Evolutionary conservation across 768 basidiomycete genomes (phyloP).

Genomic region (Podaxis sp.): DNA sequence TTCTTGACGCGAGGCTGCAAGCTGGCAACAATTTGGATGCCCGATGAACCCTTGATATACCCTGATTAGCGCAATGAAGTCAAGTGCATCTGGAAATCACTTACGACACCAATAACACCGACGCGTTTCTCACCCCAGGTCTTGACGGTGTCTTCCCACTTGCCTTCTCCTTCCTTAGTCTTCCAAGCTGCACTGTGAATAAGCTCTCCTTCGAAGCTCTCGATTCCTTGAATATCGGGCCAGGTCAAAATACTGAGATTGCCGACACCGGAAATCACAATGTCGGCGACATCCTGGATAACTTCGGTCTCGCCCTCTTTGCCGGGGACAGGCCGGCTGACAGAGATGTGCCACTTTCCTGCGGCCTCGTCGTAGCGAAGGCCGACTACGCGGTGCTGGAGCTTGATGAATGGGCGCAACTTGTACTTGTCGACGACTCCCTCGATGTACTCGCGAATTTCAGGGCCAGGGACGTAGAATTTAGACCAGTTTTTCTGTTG

Average conservation of each 20-base stretch:
- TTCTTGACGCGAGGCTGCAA: slow-evolving; percentile 52
- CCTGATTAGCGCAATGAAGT: neutral
- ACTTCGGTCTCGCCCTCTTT: slow-evolving; percentile 29
- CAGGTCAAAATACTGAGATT: slow-evolving; percentile 59
- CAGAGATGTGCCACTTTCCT: slow-evolving; percentile 57
- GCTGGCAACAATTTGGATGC: slow-evolving; percentile 59
- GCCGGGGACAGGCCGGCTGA: slow-evolving; percentile 34
- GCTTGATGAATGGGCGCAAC: slow-evolving; percentile 50
- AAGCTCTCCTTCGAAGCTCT: slow-evolving; percentile 54
- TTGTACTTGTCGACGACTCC: slow-evolving; percentile 56
- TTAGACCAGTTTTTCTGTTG: slow-evolving; percentile 56
- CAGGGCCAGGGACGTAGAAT: slow-evolving; percentile 58
- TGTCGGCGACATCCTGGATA: slow-evolving; percentile 54
- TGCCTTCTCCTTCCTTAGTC: slow-evolving; percentile 32
- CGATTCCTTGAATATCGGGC: slow-evolving; percentile 63
- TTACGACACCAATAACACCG: slow-evolving; percentile 60
- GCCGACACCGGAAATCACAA: slow-evolving; percentile 58
- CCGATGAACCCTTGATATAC: slow-evolving; percentile 53
- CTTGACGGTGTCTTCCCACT: slow-evolving; percentile 45
- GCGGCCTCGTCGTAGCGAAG: slow-evolving; percentile 49
- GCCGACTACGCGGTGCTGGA: slow-evolving; percentile 52
- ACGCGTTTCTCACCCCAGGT: slow-evolving; percentile 54
- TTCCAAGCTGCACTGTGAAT: slow-evolving; percentile 69
- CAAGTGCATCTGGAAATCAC: slow-evolving; percentile 17
- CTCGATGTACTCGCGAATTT: slow-evolving; percentile 57